Evolutionary conservation across 441 rosid species (phyloP), one percentile per base, ranked within the genome.

Genomic region (Gossypium schwendimanii): DNA sequence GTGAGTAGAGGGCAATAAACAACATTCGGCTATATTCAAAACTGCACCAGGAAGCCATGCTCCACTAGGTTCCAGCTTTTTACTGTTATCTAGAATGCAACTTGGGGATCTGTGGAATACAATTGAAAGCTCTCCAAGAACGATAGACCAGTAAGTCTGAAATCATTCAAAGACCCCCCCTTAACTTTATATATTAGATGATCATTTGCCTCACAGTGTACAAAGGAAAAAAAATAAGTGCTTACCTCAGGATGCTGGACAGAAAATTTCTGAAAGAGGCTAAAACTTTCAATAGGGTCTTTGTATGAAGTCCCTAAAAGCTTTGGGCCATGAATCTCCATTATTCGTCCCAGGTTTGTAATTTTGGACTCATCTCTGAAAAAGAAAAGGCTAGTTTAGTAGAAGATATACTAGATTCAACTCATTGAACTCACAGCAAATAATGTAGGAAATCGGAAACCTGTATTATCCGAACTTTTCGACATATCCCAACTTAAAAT

Each of bases 1-100:
- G 78, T 84, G 82, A 69, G 17, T 82, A 4, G 79, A 68, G 36
- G 98, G 87, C 44, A 75, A 77, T 79, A 94, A 76, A 81, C 91
- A 94, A 78, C 92, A 90, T 65, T 91, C 95, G 14, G 96, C 86
- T 28, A 91, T 87, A 61, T 91, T 91, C 52, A 91, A 64, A 72
- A 81, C 84, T 0, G 92, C 68, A 63, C 87, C 93, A 0, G 96
- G 96, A 73, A 94, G 86, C 96, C 98, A 94, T 18, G 82, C 78
- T 73, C 98, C 93, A 39, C 75, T 80, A 41, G 55, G 87, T 77
- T 79, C 87, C 44, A 85, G 80, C 71, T 78, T 80, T 73, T 89
- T 81, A 10, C 39, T 63, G 6, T 81, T 82, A 57, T 90, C 91
- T 45, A 90, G 82, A 67, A 94, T 90, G 76, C 92, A 82, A 31